These are phyloP conservation scores for Hirsutella rhossiliensis DNA, from an alignment of 2,329 filamentous ascomycete species.

Conservation along the genomic window DNA sequence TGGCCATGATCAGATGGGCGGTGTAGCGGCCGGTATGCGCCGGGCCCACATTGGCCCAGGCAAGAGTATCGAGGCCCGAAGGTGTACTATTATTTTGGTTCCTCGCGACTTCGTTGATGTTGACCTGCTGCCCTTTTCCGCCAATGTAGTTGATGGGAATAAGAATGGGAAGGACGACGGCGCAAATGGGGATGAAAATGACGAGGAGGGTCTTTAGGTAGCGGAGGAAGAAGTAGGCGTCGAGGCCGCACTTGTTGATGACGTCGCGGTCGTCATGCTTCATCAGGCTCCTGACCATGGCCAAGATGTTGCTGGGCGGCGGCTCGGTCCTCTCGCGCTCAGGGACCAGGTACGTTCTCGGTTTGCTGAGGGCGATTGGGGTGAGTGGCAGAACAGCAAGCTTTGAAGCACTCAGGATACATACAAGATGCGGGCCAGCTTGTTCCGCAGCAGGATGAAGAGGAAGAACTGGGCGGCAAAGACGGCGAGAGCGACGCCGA, in stretches of 20 bases:
- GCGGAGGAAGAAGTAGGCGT: conserved; percentile 94
- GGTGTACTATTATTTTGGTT: conserved; percentile 12
- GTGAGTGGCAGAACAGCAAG: background rate
- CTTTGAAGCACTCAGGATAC: conserved; percentile 15
- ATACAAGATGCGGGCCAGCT: conserved; percentile 72
- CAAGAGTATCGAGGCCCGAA: conserved; percentile 66
- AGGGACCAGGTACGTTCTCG: conserved; percentile 75
- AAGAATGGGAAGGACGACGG: conserved; percentile 71
- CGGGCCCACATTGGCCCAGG: conserved; percentile 74
- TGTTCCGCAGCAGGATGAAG: conserved; percentile 70
- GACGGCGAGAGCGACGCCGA: conserved; percentile 48
- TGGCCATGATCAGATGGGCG: conserved; percentile 72
- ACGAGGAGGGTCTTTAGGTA: conserved; percentile 69
- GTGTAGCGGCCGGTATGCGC: conserved; percentile 59
- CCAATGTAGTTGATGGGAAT: conserved; percentile 72
- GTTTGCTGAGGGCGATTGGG: conserved; percentile 41
- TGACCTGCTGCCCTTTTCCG: conserved; percentile 48
- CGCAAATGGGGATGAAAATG: conserved; percentile 77
- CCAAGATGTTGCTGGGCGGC: conserved; percentile 46
- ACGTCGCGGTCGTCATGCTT: conserved; percentile 64
- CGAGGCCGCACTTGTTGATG: conserved; percentile 89
- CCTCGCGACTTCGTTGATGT: conserved; percentile 21
- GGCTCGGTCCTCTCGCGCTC: conserved; percentile 72
- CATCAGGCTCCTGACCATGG: conserved; percentile 47
- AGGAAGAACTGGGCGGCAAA: conserved; percentile 53